phyloP scores from a whole-genome alignment of 2,329 filamentous ascomycete species.

The Clathrospora elynae region DNA sequence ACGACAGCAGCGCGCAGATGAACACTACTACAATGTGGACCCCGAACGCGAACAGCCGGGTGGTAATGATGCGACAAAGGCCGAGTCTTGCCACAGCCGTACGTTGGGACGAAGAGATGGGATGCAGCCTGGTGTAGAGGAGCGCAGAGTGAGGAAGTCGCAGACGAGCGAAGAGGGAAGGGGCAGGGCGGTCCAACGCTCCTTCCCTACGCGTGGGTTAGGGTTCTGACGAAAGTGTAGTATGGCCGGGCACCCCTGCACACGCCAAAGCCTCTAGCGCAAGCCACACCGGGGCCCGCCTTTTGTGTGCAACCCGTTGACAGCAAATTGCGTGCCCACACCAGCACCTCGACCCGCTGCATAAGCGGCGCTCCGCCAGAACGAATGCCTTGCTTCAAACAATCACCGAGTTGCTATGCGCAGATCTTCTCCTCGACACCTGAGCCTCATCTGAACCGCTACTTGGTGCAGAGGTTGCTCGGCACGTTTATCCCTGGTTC shows the following conservation, averaged over 20 bases:
- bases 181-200: conserved; percentile 32
- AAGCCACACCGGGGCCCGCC: conserved; percentile 19
- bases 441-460: too few relatives aligned
- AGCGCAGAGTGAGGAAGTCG: conserved; percentile 28
- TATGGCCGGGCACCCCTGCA: too few relatives aligned
- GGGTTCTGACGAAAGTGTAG: conserved; percentile 9
- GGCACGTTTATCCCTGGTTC: too few relatives aligned
- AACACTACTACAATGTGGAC: conserved; percentile 20
- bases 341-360: conserved; percentile 17
- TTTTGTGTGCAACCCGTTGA: conserved; percentile 20
- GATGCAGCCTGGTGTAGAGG: conserved; percentile 25
- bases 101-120: conserved; percentile 19
- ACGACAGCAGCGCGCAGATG: conserved; percentile 32
- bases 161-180: conserved; percentile 32
- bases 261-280: conserved; percentile 12
- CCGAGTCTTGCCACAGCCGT: conserved; percentile 16
- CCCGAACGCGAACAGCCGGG: conserved; percentile 13
- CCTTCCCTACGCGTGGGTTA: conserved; percentile 22
- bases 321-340: conserved; percentile 26
- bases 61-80: conserved; percentile 11
- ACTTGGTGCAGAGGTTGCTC: too few relatives aligned
- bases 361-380: conserved; percentile 6
- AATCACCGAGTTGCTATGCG: background rate
- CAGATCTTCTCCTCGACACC: too few relatives aligned
- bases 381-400: conserved; percentile 7